These are phyloP conservation scores for Chytriomyces sp. DNA, from an alignment of 192 early-diverging fungal species.

Conservation along the genomic window DNA sequence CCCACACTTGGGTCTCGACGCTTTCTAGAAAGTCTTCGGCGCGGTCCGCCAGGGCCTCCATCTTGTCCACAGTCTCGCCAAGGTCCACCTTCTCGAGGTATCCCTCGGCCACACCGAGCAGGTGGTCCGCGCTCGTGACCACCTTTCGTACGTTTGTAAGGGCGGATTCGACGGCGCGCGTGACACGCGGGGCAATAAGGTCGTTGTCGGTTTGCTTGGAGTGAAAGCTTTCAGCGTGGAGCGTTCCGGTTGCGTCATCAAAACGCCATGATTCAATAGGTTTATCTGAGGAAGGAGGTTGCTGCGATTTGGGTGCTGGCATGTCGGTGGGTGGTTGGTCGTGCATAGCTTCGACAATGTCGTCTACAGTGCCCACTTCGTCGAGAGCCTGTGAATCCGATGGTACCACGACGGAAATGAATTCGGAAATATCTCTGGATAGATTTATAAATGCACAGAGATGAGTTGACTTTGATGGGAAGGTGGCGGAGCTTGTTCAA, in stretches of 20 bases:
- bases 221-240: background rate
- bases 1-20: slow-evolving; percentile 30
- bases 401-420: slow-evolving; percentile 40
- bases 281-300: background rate
- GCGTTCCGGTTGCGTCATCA: slow-evolving; percentile 15
- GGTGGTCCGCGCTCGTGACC: background rate
- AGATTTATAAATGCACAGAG: background rate
- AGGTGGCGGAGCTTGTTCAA: background rate
- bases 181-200: background rate
- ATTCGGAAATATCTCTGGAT: slow-evolving; percentile 45
- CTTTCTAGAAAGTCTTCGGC: slow-evolving; percentile 45
- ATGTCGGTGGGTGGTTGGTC: no score
- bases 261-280: background rate
- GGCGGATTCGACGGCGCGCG: background rate
- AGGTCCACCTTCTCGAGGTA: slow-evolving; percentile 18
- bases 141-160: background rate
- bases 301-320: background rate
- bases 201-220: background rate
- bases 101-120: slow-evolving; percentile 1
- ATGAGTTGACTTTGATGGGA: background rate
- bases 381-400: slow-evolving; percentile 16
- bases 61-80: slow-evolving; percentile 21
- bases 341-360: slow-evolving; percentile 29
- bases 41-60: slow-evolving; percentile 29
- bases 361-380: slow-evolving; percentile 11